Evolutionary conservation across 352 stramenopile genomes (phyloP).

Genomic region (Lagenidium giganteum): DNA sequence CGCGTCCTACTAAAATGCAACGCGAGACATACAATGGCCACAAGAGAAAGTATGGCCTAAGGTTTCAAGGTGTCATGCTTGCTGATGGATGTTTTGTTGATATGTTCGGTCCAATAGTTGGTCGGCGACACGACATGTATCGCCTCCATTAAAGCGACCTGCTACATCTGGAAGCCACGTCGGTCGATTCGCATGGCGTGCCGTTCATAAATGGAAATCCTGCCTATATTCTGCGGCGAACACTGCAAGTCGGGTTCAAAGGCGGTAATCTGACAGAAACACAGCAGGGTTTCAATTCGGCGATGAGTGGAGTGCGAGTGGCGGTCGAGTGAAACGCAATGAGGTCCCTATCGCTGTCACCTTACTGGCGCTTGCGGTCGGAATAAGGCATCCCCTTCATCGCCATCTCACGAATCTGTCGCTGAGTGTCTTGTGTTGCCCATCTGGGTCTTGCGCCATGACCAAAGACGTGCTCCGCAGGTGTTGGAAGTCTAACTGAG

Average conservation of each 20-base stretch:
- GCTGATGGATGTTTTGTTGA: constrained; percentile 17
- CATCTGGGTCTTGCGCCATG: no score
- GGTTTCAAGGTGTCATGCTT: constrained; percentile 15
- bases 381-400: no score
- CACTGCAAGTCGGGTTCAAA: constrained; percentile 5
- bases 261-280: background rate
- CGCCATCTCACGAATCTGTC: no score
- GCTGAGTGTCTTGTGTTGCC: no score
- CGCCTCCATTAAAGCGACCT: background rate
- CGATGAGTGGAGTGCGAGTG: constrained; percentile 6
- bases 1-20: no score
- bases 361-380: no score
- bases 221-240: constrained; percentile 3
- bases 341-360: no score
- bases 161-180: no score
- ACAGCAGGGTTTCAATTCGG: constrained; percentile 2
- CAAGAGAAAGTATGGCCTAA: constrained; percentile 18
- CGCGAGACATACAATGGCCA: constrained; percentile 26
- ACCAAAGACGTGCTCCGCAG: no score
- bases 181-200: no score
- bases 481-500: no score
- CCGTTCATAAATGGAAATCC: no score
- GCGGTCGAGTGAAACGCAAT: constrained; percentile 7
- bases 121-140: constrained; percentile 14
- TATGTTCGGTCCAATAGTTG: constrained; percentile 7